Conservation (phyloP, 2,329 filamentous ascomycete species). For the Xylariomycetidae sp. region DNA sequence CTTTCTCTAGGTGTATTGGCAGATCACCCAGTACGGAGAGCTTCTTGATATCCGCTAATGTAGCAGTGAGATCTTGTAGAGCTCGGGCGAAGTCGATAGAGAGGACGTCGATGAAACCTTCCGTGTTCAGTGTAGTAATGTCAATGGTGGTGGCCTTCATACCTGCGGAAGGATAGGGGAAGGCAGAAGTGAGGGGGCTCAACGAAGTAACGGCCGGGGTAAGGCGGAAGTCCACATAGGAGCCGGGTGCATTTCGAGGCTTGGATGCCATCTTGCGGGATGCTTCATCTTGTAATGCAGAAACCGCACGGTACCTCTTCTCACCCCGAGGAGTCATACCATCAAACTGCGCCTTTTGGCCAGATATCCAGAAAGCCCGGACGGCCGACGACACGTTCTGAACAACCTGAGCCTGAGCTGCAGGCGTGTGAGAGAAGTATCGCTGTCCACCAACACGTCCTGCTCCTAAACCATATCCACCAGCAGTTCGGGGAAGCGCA, state of each 20-base stretch:
- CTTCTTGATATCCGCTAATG: constrained; percentile 76
- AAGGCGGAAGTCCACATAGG: constrained; percentile 83
- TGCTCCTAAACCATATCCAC: constrained; percentile 78
- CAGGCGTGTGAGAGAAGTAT: constrained; percentile 87
- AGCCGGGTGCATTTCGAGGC: constrained; percentile 59
- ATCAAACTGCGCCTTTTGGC: constrained; percentile 83
- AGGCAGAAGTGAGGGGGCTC: constrained; percentile 59
- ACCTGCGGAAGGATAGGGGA: constrained; percentile 42
- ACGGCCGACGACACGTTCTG: constrained; percentile 94
- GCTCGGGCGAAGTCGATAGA: constrained; percentile 84
- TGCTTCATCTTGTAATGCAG: constrained; percentile 67
- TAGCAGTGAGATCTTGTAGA: constrained; percentile 73
- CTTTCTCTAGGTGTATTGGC: constrained; percentile 68
- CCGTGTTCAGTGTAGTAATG: constrained; percentile 66
- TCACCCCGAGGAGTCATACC: constrained; percentile 70
- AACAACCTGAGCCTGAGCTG: constrained; percentile 81
- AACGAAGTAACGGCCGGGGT: constrained; percentile 88
- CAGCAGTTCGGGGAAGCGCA: constrained; percentile 75
- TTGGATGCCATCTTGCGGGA: constrained; percentile 60
- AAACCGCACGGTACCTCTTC: constrained; percentile 75
- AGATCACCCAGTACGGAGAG: constrained; percentile 77
- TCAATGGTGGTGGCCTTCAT: constrained; percentile 36
- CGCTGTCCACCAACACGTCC: constrained; percentile 67
- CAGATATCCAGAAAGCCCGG: constrained; percentile 86
- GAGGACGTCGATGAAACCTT: constrained; percentile 79